A percentile compares a stretch with the other conserved stretches of the same genome.
Evolutionary conservation across 2,329 filamentous ascomycete genomes (phyloP).

Genomic region (Thelonectria olida): DNA sequence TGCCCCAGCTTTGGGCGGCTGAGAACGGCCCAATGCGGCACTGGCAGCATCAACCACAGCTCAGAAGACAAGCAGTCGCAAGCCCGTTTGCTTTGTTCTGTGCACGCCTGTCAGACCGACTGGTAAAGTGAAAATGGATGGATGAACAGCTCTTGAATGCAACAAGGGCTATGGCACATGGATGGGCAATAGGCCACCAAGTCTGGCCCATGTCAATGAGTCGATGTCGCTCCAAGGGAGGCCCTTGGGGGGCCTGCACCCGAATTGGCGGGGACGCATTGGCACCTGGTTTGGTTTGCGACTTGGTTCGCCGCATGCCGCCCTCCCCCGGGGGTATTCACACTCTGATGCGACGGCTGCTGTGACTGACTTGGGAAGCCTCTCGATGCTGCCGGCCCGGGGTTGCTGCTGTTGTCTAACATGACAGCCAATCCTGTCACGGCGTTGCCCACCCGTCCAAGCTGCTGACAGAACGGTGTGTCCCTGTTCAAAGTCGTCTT

Average conservation of each 20-base stretch:
- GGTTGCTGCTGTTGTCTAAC: conserved; percentile 23
- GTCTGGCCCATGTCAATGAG: not conserved
- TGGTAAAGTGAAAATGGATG: conserved; percentile 2
- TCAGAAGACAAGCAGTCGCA: not conserved
- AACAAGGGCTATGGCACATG: conserved; percentile 1
- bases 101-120: not conserved
- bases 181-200: not conserved
- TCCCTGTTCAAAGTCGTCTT: conserved; percentile 21
- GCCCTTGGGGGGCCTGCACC: conserved; percentile 11
- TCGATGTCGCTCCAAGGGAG: not conserved
- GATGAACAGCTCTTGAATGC: conserved; percentile 5
- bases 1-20: conserved; percentile 33
- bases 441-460: conserved; percentile 21
- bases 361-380: conserved; percentile 3
- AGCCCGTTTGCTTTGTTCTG: not conserved
- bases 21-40: conserved; percentile 21
- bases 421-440: conserved; percentile 28
- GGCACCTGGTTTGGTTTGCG: conserved; percentile 16
- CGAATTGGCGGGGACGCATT: conserved; percentile 21
- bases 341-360: conserved; percentile 13
- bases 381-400: conserved; percentile 6
- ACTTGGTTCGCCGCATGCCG: conserved; percentile 14
- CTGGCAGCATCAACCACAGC: not conserved
- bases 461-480: conserved; percentile 30
- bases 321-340: not conserved